A percentile compares a stretch with the other conserved stretches of the same genome.
phyloP scores from a whole-genome alignment of 2,329 filamentous ascomycete genomes.

The Trichoderma sp. region DNA sequence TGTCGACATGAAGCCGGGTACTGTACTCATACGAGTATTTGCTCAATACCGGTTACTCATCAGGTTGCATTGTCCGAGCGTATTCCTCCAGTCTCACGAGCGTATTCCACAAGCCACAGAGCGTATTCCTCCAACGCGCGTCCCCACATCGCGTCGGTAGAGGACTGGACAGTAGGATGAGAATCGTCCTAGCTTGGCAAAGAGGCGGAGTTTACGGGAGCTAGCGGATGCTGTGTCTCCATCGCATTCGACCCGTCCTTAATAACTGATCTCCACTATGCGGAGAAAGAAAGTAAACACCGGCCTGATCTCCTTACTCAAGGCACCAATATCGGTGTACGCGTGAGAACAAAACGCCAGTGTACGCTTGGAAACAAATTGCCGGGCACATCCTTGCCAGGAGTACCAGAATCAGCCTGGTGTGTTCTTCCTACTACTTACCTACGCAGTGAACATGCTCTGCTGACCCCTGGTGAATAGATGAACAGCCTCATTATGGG shows the following conservation, averaged over 20 bases:
- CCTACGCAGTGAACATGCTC: background rate
- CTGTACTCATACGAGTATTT: background rate
- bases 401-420: background rate
- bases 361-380: background rate
- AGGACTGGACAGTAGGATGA: too few relatives aligned
- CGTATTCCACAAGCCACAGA: background rate
- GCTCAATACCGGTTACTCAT: background rate
- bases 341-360: background rate
- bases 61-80: background rate
- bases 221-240: background rate
- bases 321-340: background rate
- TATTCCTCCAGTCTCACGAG: background rate
- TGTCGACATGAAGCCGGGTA: background rate
- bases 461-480: background rate
- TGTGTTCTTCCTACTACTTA: background rate
- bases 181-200: background rate
- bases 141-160: background rate
- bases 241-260: background rate
- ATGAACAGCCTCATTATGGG: background rate
- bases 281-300: background rate
- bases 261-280: background rate
- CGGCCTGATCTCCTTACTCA: background rate
- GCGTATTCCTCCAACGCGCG: background rate
- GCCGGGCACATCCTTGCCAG: background rate
- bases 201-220: background rate